Evolutionary conservation across 164 flowering plant genomes (phyloP), one percentile per base, ranked within the genome.

Genomic region (Tetrastigma voinierianum): DNA sequence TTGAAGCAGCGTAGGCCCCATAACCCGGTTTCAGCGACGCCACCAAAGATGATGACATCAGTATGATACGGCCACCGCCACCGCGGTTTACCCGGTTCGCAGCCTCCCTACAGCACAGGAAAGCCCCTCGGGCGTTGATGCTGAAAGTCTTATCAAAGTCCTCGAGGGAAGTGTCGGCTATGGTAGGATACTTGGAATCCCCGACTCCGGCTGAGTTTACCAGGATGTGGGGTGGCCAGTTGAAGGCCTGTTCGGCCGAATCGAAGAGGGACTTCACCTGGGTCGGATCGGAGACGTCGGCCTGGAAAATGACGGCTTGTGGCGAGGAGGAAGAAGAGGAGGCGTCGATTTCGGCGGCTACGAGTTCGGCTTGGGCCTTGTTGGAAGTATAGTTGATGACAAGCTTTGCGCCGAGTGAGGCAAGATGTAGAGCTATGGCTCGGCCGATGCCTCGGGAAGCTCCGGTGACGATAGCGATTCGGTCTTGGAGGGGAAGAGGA

Each of bases 381-480:
- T 59, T 63, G 77, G 79, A 71, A 17, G 74, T 24, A 79, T 81
- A 83, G 72, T 75, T 82, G 80, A 86, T 64, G 59, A 80, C 77
- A 25, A 86, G 48, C 17, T 70, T 70, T 9, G 90, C 86, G 17
- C 87, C 90, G 65, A 86, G 84, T 55, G 80, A 68, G 24, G 80
- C 77, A 10, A 85, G 74, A 65, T 85, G 84, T 58, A 67, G 61
- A 16, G 83, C 77, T 32, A 83, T 70, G 46, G 71, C 83, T 9
- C 72, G 61, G 46, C 89, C 89, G 40, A 85, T 85, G 0, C 89
- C 89, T 1, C 89, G 78, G 2, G 89, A 79, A 1, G 78, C 78
- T n/a, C 89, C 89, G 46, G 89, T 85, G 32, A 85, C 83, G 23
- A 85, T 83, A 2, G 84, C 87, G 0, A 83, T 84, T 7, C 89